Evolutionary conservation across 495 filamentous ascomycete genomes (phyloP).

Genomic region (Hyaloscypha variabilis): DNA sequence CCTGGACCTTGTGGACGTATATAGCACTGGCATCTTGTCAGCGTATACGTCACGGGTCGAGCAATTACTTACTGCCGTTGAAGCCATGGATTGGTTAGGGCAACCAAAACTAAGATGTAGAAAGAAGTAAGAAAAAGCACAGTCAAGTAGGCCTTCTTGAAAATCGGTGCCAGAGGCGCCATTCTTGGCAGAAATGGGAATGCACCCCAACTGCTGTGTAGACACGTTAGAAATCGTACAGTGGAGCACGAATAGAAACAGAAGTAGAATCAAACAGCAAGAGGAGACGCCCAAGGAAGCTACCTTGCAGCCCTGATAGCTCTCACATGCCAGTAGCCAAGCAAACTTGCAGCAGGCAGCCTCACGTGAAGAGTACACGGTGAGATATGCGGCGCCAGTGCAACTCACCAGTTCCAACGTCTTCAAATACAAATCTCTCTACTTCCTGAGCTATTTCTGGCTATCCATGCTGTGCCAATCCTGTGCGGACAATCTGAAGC

Average conservation of each 20-base stretch:
- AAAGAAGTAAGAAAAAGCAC: slow-evolving; percentile 39
- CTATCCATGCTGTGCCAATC: background rate
- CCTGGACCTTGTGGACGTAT: slow-evolving; percentile 76
- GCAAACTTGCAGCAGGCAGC: background rate
- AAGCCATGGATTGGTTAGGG: slow-evolving; percentile 51
- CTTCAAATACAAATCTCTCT: background rate
- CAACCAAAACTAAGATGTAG: slow-evolving; percentile 44
- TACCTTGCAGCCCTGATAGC: background rate
- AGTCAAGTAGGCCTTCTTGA: slow-evolving; percentile 36
- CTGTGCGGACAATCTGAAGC: background rate
- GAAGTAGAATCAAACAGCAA: background rate
- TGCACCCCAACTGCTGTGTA: background rate
- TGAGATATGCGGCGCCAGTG: background rate
- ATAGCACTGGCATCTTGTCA: slow-evolving; percentile 57
- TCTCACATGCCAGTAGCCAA: background rate
- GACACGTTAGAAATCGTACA: background rate
- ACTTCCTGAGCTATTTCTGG: background rate
- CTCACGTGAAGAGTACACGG: background rate
- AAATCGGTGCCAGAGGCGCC: slow-evolving; percentile 26
- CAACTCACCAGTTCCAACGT: background rate
- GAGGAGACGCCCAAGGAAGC: background rate
- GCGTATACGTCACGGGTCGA: background rate
- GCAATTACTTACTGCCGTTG: slow-evolving; percentile 58
- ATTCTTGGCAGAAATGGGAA: slow-evolving; percentile 16
- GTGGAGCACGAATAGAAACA: background rate